Percentiles rank a stretch among this genome's conserved stretches.
phyloP scores from a whole-genome alignment of 768 basidiomycete genomes.

The Russula griseocarnosa region DNA sequence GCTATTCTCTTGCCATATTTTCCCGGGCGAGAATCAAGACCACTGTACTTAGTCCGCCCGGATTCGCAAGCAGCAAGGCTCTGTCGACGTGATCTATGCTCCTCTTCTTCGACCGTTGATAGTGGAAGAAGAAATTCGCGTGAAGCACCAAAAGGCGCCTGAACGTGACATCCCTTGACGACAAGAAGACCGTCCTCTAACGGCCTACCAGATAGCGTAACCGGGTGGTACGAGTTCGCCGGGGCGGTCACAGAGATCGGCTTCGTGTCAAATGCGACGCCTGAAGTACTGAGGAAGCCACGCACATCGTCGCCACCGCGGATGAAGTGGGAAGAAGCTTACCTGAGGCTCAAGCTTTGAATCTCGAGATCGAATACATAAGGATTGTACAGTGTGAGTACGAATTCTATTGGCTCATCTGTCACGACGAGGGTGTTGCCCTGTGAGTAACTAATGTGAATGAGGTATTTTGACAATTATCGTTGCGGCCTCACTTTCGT shows the following conservation, averaged over 20 bases:
- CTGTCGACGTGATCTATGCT: slow-evolving; percentile 50
- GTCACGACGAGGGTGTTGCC: slow-evolving; percentile 67
- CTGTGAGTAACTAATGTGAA: slow-evolving; percentile 34
- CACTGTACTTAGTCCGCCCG: slow-evolving; percentile 68
- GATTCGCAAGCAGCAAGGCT: slow-evolving; percentile 61
- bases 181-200: slow-evolving; percentile 59
- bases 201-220: slow-evolving; percentile 66
- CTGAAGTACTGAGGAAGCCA: slow-evolving; percentile 60
- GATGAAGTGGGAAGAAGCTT: slow-evolving; percentile 19
- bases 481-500: slow-evolving; percentile 47
- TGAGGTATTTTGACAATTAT: not conserved
- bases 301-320: not conserved
- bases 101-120: slow-evolving; percentile 66
- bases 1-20: slow-evolving; percentile 44
- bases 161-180: slow-evolving; percentile 75
- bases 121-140: slow-evolving; percentile 77
- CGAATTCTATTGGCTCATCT: slow-evolving; percentile 77
- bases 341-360: slow-evolving; percentile 80
- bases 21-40: slow-evolving; percentile 66
- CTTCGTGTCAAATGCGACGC: slow-evolving; percentile 66
- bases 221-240: slow-evolving; percentile 66
- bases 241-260: slow-evolving; percentile 64
- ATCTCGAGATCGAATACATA: slow-evolving; percentile 90
- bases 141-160: slow-evolving; percentile 64
- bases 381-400: slow-evolving; percentile 83